These are phyloP conservation scores for Alternaria hordeiaustralica DNA, from an alignment of 2,329 filamentous ascomycete species.

Conservation along the genomic window DNA sequence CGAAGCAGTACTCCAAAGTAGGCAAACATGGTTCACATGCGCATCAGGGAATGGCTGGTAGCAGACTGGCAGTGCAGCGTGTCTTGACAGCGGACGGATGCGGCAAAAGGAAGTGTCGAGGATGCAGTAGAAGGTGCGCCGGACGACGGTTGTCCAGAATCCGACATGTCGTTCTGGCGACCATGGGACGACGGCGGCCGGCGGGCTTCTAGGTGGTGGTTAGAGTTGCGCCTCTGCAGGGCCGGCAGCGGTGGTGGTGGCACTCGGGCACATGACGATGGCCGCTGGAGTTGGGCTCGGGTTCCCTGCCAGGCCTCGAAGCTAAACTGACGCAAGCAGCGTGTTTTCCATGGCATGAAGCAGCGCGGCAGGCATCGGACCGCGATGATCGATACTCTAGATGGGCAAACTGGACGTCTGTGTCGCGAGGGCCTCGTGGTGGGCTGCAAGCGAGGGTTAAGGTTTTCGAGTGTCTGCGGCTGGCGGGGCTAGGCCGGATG, in stretches of 20 bases:
- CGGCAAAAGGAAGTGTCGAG: neutral
- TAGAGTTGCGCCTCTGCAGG: neutral
- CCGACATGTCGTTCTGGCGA: neutral
- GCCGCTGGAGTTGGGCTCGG: neutral
- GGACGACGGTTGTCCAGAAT: neutral
- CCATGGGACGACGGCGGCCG: slow-evolving; percentile 5
- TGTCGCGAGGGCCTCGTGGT: slow-evolving; percentile 19
- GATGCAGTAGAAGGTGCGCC: neutral
- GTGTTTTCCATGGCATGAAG: slow-evolving; percentile 3
- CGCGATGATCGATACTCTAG: slow-evolving; percentile 19
- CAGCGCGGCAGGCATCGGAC: slow-evolving; percentile 11
- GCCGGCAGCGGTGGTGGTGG: neutral
- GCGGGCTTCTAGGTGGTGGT: slow-evolving; percentile 1
- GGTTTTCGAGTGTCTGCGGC: slow-evolving; percentile 4
- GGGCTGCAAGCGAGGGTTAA: slow-evolving; percentile 20
- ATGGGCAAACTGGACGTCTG: slow-evolving; percentile 24
- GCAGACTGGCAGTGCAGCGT: neutral
- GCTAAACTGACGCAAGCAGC: slow-evolving; percentile 13
- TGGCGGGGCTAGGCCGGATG: slow-evolving; percentile 16
- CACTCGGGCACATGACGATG: slow-evolving; percentile 4
- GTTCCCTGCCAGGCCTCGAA: neutral
- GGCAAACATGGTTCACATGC: neutral
- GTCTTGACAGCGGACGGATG: slow-evolving; percentile 10
- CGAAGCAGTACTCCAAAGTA: neutral
- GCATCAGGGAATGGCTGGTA: neutral